These are phyloP conservation scores for Phytophthora podocarpi DNA, from an alignment of 352 stramenopile genomes.

Conservation along the genomic window DNA sequence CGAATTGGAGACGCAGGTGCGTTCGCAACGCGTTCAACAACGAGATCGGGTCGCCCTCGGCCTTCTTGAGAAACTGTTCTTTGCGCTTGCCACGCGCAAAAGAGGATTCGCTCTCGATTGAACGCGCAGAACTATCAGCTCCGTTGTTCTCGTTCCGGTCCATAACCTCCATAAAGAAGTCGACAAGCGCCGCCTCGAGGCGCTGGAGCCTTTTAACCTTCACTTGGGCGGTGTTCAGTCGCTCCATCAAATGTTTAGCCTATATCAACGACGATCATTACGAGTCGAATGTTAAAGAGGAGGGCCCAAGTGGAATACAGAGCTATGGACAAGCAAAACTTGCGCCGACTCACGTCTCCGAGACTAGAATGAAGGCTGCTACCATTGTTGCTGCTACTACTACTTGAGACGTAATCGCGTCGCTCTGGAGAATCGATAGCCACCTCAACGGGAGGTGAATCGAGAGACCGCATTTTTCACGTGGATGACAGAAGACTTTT, in stretches of 20 bases:
- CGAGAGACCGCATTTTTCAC: constrained; percentile 18
- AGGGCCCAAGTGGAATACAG: neutral
- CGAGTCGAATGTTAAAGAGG: neutral
- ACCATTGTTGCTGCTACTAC: constrained; percentile 10
- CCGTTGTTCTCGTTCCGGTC: constrained; percentile 37
- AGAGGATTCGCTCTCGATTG: constrained; percentile 35
- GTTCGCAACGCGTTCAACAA: constrained; percentile 72
- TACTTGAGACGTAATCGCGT: constrained; percentile 3
- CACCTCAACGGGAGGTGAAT: constrained; percentile 19
- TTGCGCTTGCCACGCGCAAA: constrained; percentile 58
- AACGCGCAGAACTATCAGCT: neutral
- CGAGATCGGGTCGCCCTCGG: constrained; percentile 67
- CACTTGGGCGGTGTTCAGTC: constrained; percentile 64
- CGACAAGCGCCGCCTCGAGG: constrained; percentile 66
- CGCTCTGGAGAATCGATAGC: constrained; percentile 7
- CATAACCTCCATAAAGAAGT: constrained; percentile 80
- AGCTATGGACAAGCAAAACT: too few relatives aligned
- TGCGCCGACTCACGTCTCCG: constrained; percentile 22
- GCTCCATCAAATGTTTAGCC: constrained; percentile 66
- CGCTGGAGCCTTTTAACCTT: constrained; percentile 68
- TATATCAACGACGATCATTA: constrained; percentile 11
- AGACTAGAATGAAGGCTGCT: constrained; percentile 7
- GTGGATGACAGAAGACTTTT: too few relatives aligned
- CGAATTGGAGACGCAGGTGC: constrained; percentile 70
- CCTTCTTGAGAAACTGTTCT: constrained; percentile 60